Base-by-base conservation (phyloP, 2,329 filamentous ascomycete species). In the Clarireedia homoeocarpa region DNA sequence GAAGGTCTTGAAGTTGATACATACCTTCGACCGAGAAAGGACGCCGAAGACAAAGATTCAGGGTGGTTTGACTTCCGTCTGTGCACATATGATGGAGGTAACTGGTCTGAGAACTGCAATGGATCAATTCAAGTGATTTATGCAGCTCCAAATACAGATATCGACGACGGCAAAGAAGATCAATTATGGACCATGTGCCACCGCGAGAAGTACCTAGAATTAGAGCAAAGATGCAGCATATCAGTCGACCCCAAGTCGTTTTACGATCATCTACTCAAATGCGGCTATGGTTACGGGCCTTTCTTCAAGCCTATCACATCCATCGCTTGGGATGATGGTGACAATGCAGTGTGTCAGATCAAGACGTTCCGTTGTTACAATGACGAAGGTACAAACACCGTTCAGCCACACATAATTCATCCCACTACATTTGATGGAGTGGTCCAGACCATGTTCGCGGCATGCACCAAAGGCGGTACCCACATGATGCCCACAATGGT, bases 271-370 rank as follows among this genome's bases (percentile, higher is more conserved):
- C n/a, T 47, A 6, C 9, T 14, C n/a, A 20, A 38, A 34, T 75
- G 24, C 77, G 78, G 0, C 74, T 78, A 0, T 47, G 44, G 12
- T 49, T 49, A 30, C 5, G 47, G 47, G 6, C 26, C 26, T 36
- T 14, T n/a, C n/a, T 49, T 49, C 17, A 26, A 36, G n/a, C n/a
- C 23, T 12, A 14, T 49, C 10, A 14, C 26, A 30, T n/a, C 20
- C 9, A 49, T 49, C 14, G 4, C 14, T 9, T 30, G 62, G 53
- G 56, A 15, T 39, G 30, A 6, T 17, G 20, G 10, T 14, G 67
- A 66, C 12, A 39, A 45, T 0, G 63, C 66, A 27, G 58, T 63
- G 26, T 67, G 63, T 3, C 57, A 54, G 5, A 60, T 70, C 2
- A n/a, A 49, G 9, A 36, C 26, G 4, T 49, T 34, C 17, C 7